A percentile compares a stretch with the other conserved stretches of the same genome.
These are phyloP conservation scores for Babesia ovata DNA, from an alignment of 169 alveolate species.

Conservation along the genomic window DNA sequence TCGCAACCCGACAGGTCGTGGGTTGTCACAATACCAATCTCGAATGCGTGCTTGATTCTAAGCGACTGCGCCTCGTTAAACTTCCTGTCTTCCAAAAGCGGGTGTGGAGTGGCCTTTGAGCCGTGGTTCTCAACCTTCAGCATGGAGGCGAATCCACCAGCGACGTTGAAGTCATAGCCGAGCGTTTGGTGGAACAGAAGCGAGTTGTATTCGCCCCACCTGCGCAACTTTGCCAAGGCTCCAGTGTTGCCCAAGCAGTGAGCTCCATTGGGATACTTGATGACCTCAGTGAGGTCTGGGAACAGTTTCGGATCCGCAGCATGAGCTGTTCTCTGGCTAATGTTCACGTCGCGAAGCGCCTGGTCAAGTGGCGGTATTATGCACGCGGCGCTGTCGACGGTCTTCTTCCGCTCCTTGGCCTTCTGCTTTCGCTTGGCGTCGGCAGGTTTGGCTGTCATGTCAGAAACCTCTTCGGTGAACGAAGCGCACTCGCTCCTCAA, in stretches of 20 bases:
- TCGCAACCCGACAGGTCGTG: slow-evolving; percentile 66
- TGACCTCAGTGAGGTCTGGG: slow-evolving; percentile 32
- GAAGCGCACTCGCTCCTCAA: slow-evolving; percentile 9
- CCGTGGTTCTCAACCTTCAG: slow-evolving; percentile 47
- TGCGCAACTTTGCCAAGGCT: slow-evolving; percentile 16
- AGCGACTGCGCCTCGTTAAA: slow-evolving; percentile 39
- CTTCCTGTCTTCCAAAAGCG: slow-evolving; percentile 1
- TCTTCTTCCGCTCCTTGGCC: slow-evolving; percentile 54
- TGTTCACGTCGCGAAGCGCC: slow-evolving; percentile 26
- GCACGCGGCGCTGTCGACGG: slow-evolving; percentile 45
- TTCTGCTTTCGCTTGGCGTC: slow-evolving; percentile 57
- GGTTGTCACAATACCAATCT: slow-evolving; percentile 58
- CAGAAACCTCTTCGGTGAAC: slow-evolving; percentile 3
- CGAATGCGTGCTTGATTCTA: slow-evolving; percentile 45
- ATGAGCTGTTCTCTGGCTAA: slow-evolving; percentile 56
- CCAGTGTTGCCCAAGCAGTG: slow-evolving; percentile 10
- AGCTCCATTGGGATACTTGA: slow-evolving; percentile 36
- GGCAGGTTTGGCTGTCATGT: background rate
- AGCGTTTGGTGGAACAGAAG: slow-evolving; percentile 24
- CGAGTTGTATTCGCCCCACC: slow-evolving; percentile 32
- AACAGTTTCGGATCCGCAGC: slow-evolving; percentile 52
- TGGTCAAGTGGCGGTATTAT: slow-evolving; percentile 63
- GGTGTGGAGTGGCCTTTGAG: slow-evolving; percentile 26
- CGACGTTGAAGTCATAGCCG: slow-evolving; percentile 44
- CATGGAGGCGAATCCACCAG: slow-evolving; percentile 58